Percentiles rank a stretch among this genome's conserved stretches.
phyloP scores from a whole-genome alignment of 306 rosid species.

The Sphenostylis stenocarpa region DNA sequence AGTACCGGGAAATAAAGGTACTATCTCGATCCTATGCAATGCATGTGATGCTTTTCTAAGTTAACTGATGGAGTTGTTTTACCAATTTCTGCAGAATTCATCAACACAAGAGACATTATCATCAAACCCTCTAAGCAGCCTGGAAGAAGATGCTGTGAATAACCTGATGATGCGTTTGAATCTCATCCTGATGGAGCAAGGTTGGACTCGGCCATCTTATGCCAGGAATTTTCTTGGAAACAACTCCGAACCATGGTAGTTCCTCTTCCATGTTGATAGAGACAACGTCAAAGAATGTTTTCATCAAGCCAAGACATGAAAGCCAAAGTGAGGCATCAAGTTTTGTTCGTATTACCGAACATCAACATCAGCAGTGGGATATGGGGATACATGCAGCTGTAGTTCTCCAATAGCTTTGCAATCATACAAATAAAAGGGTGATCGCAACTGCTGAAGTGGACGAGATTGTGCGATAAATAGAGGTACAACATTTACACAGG shows the following conservation, averaged over 20 bases:
- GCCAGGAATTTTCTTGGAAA: conserved; percentile 61
- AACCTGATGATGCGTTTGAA: conserved; percentile 67
- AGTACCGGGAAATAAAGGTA: conserved; percentile 65
- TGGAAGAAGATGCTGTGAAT: conserved; percentile 71
- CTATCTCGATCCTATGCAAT: background rate
- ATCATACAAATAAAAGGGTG: background rate
- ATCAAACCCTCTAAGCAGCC: conserved; percentile 28
- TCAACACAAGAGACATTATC: conserved; percentile 37
- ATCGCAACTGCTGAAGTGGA: conserved; percentile 1
- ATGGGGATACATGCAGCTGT: background rate
- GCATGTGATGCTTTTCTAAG: conserved; percentile 5
- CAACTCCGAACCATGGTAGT: conserved; percentile 84
- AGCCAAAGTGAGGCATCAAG: background rate
- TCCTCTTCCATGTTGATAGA: background rate
- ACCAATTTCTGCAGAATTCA: conserved; percentile 45
- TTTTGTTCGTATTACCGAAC: conserved; percentile 8
- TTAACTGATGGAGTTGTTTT: background rate
- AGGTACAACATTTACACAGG: background rate
- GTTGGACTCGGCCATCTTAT: conserved; percentile 62
- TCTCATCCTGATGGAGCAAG: conserved; percentile 74
- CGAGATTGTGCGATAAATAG: background rate
- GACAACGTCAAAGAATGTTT: conserved; percentile 5
- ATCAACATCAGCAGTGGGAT: background rate
- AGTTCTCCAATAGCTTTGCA: background rate
- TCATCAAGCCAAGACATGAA: background rate